Conservation (phyloP, 2,329 filamentous ascomycete species). For the Neonectria neomacrospora region DNA sequence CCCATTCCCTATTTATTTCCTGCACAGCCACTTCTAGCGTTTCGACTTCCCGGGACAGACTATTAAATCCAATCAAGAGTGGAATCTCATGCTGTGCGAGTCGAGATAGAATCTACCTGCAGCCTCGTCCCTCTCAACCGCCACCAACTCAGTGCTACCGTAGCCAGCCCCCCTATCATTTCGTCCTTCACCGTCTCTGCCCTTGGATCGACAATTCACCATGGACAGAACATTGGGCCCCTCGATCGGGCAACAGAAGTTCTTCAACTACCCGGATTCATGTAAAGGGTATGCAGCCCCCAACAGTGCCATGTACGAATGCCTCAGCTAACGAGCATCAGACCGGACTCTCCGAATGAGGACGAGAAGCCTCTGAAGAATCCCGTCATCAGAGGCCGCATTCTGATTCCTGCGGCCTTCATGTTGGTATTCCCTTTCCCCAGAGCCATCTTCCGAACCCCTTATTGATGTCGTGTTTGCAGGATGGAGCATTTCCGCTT, state of each 20-base stretch:
- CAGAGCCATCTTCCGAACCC: neutral
- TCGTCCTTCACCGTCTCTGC: too few species aligned
- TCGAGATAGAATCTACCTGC: neutral
- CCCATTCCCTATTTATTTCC: neutral
- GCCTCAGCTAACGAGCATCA: neutral
- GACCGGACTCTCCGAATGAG: slow-evolving; percentile 13
- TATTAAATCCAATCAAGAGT: neutral
- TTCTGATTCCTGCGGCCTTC: slow-evolving; percentile 17
- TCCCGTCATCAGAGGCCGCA: slow-evolving; percentile 16
- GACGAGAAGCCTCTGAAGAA: slow-evolving; percentile 15
- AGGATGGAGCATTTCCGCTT: slow-evolving; percentile 43
- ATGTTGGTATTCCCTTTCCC: slow-evolving; percentile 1
- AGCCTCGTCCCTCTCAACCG: neutral
- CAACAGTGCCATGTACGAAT: neutral
- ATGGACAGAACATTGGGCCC: neutral
- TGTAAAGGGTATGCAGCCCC: slow-evolving; percentile 2
- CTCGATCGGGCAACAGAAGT: slow-evolving; percentile 1
- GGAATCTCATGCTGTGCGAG: neutral
- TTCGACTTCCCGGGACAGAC: neutral
- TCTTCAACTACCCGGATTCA: slow-evolving; percentile 24
- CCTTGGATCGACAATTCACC: neutral
- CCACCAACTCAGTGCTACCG: neutral
- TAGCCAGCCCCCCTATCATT: neutral
- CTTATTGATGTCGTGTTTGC: neutral
- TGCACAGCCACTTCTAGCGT: neutral